A percentile compares a stretch with the other conserved stretches of the same genome.
phyloP scores from a whole-genome alignment of 805 yeast genomes.

The Candida railenensis region DNA sequence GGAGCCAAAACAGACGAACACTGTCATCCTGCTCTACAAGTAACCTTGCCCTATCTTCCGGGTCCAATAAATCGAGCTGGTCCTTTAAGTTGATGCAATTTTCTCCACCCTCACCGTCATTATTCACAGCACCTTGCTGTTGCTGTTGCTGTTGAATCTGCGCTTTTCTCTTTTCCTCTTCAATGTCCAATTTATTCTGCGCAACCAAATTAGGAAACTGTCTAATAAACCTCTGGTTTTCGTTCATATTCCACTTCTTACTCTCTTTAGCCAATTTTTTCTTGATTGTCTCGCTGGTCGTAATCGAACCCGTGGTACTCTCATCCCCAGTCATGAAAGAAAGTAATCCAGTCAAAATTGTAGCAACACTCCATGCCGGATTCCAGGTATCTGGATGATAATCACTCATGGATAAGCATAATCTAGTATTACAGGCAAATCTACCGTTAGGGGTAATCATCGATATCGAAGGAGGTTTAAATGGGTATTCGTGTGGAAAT shows the following conservation, averaged over 20 bases:
- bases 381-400: slow-evolving; percentile 95
- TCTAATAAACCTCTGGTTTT: slow-evolving; percentile 55
- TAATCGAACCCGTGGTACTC: slow-evolving; percentile 78
- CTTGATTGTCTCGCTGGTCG: slow-evolving; percentile 59
- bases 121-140: slow-evolving; percentile 1
- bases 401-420: slow-evolving; percentile 91
- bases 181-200: slow-evolving; percentile 36
- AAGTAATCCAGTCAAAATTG: slow-evolving; percentile 81
- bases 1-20: slow-evolving; percentile 7
- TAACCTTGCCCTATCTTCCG: slow-evolving; percentile 63
- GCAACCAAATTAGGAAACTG: slow-evolving; percentile 71
- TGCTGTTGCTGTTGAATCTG: slow-evolving; percentile 1
- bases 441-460: slow-evolving; percentile 92
- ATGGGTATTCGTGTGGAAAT: slow-evolving; percentile 85
- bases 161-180: slow-evolving; percentile 16
- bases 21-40: slow-evolving; percentile 19
- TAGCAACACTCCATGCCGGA: slow-evolving; percentile 93
- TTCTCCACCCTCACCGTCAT: slow-evolving; percentile 9
- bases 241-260: slow-evolving; percentile 54
- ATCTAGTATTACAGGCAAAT: slow-evolving; percentile 73
- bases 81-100: slow-evolving; percentile 19
- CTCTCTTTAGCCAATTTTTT: slow-evolving; percentile 57
- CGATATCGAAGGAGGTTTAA: slow-evolving; percentile 85
- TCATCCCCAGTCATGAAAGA: slow-evolving; percentile 93
- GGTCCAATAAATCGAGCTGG: slow-evolving; percentile 49